Conservation (phyloP, 805 yeast species). For the Blastobotrys chiropterorum region DNA sequence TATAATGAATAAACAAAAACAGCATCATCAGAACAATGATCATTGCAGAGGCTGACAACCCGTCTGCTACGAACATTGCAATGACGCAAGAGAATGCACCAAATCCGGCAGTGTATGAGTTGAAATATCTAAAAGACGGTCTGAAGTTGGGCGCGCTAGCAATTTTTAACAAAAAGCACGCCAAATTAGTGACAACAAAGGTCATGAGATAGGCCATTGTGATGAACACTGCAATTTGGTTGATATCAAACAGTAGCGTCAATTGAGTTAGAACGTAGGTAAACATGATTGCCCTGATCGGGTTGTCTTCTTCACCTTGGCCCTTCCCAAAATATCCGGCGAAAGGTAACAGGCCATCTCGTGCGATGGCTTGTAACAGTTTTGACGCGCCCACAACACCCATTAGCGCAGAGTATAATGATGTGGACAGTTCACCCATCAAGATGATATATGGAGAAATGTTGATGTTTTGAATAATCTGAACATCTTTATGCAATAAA, state of each 20-base stretch:
- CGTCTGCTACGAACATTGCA: slow-evolving; percentile 95
- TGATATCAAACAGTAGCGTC: slow-evolving; percentile 83
- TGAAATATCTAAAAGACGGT: slow-evolving; percentile 88
- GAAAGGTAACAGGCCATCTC: slow-evolving; percentile 84
- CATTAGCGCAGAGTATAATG: slow-evolving; percentile 87
- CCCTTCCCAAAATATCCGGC: slow-evolving; percentile 52
- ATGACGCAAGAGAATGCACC: slow-evolving; percentile 66
- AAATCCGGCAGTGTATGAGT: slow-evolving; percentile 67
- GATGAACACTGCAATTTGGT: slow-evolving; percentile 88
- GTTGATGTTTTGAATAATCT: slow-evolving; percentile 77
- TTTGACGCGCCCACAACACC: slow-evolving; percentile 96
- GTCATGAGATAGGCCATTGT: slow-evolving; percentile 98
- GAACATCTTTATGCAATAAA: slow-evolving; percentile 69
- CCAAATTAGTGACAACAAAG: slow-evolving; percentile 86
- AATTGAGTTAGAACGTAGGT: slow-evolving; percentile 82
- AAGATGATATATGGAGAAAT: slow-evolving; percentile 61
- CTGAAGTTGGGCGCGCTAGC: slow-evolving; percentile 98
- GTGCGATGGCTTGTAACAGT: slow-evolving; percentile 83
- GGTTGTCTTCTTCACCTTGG: slow-evolving; percentile 43
- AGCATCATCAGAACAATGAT: slow-evolving; percentile 58
- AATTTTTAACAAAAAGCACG: slow-evolving; percentile 79
- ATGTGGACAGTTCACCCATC: slow-evolving; percentile 87
- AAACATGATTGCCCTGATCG: slow-evolving; percentile 57
- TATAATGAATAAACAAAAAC: slow-evolving; percentile 76
- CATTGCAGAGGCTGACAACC: slow-evolving; percentile 74